These are phyloP conservation scores for Allomyces arbusculus DNA, from an alignment of 192 early-diverging fungal species.

Conservation along the genomic window DNA sequence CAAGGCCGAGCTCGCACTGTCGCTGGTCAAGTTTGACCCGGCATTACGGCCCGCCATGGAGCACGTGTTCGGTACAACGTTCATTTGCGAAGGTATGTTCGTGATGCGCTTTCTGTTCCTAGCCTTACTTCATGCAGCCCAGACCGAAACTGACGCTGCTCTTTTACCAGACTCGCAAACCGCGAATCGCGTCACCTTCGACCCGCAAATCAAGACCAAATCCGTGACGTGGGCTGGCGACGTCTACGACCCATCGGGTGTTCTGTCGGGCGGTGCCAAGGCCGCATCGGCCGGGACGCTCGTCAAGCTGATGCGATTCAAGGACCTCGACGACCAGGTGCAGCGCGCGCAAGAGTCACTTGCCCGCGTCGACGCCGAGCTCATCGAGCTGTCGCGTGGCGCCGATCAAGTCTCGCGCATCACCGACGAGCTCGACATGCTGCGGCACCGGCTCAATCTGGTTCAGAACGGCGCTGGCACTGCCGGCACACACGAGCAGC, in stretches of 20 bases:
- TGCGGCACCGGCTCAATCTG: too few relatives aligned
- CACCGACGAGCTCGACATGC: too few relatives aligned
- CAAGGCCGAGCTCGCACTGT: constrained; percentile 71
- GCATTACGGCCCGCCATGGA: constrained; percentile 69
- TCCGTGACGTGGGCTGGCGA: constrained; percentile 97
- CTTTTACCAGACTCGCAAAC: constrained; percentile 37
- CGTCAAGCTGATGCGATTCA: constrained; percentile 21
- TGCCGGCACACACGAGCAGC: too few relatives aligned
- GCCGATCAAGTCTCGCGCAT: too few relatives aligned
- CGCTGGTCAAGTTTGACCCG: constrained; percentile 56
- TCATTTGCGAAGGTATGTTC: constrained; percentile 52
- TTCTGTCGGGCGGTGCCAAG: constrained; percentile 76
- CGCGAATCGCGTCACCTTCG: constrained; percentile 74
- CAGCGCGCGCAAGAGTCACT: too few relatives aligned
- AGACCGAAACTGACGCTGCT: too few relatives aligned
- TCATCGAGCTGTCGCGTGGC: too few relatives aligned
- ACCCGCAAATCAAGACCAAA: constrained; percentile 55
- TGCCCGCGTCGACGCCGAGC: too few relatives aligned
- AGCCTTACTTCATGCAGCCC: too few relatives aligned
- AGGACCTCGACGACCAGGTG: neutral
- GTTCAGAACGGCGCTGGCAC: too few relatives aligned
- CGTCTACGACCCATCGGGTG: constrained; percentile 85
- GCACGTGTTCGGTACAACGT: constrained; percentile 80
- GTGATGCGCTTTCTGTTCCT: too few relatives aligned
- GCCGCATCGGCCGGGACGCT: constrained; percentile 52